A percentile compares a stretch with the other conserved stretches of the same genome.
Conservation (phyloP, 306 rosid genomes). For the Inga leiocalycina region DNA sequence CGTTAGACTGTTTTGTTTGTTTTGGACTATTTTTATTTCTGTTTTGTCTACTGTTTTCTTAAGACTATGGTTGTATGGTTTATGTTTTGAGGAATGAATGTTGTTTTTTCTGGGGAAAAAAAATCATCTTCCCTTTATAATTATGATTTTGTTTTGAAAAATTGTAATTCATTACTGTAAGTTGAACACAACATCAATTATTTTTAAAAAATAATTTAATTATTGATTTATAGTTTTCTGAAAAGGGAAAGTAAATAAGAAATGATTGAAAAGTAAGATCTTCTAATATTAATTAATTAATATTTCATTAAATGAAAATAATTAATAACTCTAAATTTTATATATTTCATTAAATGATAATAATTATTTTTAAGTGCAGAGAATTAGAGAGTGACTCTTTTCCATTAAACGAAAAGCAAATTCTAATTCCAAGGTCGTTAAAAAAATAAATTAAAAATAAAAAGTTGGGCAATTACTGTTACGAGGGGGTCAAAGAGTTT, state of each 20-base stretch:
- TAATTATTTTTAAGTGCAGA: not conserved
- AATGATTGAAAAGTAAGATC: not conserved
- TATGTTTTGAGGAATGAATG: too few relatives aligned
- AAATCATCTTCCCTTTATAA: not conserved
- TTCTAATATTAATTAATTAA: not conserved
- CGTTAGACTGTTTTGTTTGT: too few relatives aligned
- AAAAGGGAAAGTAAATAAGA: too few relatives aligned
- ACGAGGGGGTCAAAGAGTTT: not conserved
- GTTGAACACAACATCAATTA: too few relatives aligned
- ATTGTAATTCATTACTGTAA: too few relatives aligned
- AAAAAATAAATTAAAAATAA: not conserved
- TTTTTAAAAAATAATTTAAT: too few relatives aligned
- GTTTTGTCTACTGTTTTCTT: too few relatives aligned
- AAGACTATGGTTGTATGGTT: too few relatives aligned
- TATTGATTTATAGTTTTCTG: not conserved
- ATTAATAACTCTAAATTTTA: not conserved
- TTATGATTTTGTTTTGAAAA: not conserved
- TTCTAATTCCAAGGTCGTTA: not conserved
- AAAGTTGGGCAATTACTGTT: not conserved
- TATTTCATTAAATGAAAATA: not conserved
- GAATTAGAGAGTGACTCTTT: not conserved
- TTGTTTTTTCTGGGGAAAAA: too few relatives aligned
- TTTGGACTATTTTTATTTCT: too few relatives aligned
- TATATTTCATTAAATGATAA: too few relatives aligned
- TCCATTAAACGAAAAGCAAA: not conserved